Conservation (phyloP, 1,284 basidiomycete genomes). For the Ceratobasidium sp. region DNA sequence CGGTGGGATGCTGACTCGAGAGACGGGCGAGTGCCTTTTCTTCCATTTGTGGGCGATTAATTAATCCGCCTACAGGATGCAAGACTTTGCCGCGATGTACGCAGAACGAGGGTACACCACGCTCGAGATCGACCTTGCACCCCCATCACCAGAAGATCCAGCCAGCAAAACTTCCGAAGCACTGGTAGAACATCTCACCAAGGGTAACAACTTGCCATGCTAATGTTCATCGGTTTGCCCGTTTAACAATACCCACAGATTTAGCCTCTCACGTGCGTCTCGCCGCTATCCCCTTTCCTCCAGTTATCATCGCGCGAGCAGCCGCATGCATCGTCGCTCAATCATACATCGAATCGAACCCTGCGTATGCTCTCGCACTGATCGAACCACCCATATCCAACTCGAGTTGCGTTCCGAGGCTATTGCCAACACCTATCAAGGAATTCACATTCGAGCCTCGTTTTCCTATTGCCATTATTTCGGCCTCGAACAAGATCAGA, state of each 20-base stretch:
- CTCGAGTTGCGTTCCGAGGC: constrained; percentile 43
- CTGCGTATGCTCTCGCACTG: constrained; percentile 64
- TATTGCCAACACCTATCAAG: constrained; percentile 54
- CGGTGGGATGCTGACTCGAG: constrained; percentile 44
- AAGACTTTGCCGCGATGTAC: constrained; percentile 56
- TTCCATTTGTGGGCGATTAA: too few relatives aligned
- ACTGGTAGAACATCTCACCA: constrained; percentile 54
- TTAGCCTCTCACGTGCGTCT: constrained; percentile 51
- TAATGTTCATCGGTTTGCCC: neutral
- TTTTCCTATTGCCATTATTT: constrained; percentile 67
- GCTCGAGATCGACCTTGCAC: constrained; percentile 60
- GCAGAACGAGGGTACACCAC: constrained; percentile 65
- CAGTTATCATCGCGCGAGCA: constrained; percentile 63
- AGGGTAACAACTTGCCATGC: constrained; percentile 48
- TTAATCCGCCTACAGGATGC: constrained; percentile 49
- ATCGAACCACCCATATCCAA: constrained; percentile 63
- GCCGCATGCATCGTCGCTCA: constrained; percentile 64
- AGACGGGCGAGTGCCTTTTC: constrained; percentile 41
- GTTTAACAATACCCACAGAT: constrained; percentile 38
- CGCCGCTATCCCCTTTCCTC: constrained; percentile 64
- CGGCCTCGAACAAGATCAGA: constrained; percentile 51
- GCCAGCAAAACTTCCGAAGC: constrained; percentile 48
- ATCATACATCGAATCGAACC: constrained; percentile 68
- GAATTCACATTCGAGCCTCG: constrained; percentile 67
- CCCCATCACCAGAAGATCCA: constrained; percentile 42